Percentiles rank a stretch among this genome's conserved stretches.
Conservation (phyloP, 1,284 basidiomycete genomes). For the Apiotrichum siamense region DNA sequence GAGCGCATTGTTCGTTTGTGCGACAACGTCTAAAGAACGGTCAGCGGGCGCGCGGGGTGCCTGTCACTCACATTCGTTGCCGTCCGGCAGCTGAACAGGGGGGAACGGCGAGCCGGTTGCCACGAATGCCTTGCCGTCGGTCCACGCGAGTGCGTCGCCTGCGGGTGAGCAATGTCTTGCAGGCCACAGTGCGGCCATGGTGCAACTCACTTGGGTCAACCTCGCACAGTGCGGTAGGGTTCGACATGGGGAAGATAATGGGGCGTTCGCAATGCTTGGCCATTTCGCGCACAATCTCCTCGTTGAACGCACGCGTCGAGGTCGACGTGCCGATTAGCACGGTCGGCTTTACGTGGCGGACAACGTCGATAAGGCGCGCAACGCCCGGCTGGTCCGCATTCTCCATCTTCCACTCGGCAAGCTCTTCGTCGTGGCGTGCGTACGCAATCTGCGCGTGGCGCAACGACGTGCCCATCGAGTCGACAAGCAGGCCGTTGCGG, state of each 20-base stretch:
- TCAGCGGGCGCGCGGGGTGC: too few relatives aligned
- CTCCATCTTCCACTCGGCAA: conserved; percentile 37
- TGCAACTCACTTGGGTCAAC: conserved; percentile 56
- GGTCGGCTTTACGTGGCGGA: conserved; percentile 64
- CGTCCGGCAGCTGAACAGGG: conserved; percentile 63
- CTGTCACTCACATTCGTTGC: conserved; percentile 46
- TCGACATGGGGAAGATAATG: conserved; percentile 75
- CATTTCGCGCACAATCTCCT: conserved; percentile 66
- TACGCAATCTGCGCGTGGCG: conserved; percentile 47
- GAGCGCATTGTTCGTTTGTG: conserved; percentile 55
- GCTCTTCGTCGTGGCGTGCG: conserved; percentile 47
- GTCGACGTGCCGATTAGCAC: conserved; percentile 82
- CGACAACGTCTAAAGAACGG: conserved; percentile 17
- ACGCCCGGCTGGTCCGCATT: conserved; percentile 23
- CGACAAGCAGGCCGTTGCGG: conserved; percentile 47
- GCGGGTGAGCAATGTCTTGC: too few relatives aligned
- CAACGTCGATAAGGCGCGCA: conserved; percentile 51
- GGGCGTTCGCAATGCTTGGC: conserved; percentile 63
- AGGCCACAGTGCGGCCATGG: too few relatives aligned
- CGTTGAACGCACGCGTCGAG: conserved; percentile 68
- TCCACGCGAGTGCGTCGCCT: conserved; percentile 54
- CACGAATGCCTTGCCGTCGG: conserved; percentile 64
- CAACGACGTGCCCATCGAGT: conserved; percentile 43
- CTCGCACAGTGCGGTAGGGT: conserved; percentile 70
- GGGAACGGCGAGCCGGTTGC: conserved; percentile 78